Percentiles rank a stretch among this genome's conserved stretches.
Conservation (phyloP, 345 rosid genomes). For the Corchorus olitorius region DNA sequence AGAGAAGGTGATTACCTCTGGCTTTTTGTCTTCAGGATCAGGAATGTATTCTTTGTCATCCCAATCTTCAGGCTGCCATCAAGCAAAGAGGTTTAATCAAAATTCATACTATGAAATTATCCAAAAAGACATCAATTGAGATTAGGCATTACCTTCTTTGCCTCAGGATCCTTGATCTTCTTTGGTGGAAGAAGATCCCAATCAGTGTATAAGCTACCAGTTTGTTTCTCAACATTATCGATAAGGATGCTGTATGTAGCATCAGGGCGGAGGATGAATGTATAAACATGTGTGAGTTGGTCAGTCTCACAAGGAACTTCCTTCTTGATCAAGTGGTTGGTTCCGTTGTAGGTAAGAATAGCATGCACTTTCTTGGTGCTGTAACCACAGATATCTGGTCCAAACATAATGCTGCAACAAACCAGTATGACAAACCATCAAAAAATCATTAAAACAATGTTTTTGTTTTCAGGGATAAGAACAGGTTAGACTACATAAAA, state of each 20-base stretch:
- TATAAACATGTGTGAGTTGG: constrained; percentile 93
- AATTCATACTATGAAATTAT: background rate
- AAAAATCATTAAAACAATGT: background rate
- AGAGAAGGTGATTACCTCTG: constrained; percentile 56
- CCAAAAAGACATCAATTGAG: background rate
- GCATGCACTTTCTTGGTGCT: constrained; percentile 99
- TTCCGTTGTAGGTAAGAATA: constrained; percentile 75
- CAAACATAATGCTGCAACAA: constrained; percentile 93
- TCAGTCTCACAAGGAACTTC: constrained; percentile 99
- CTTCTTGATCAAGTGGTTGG: constrained; percentile 93
- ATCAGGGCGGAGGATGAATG: constrained; percentile 88
- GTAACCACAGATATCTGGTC: constrained; percentile 97
- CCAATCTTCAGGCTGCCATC: constrained; percentile 95
- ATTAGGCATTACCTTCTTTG: constrained; percentile 64
- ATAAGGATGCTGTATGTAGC: constrained; percentile 90
- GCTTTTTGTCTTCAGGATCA: constrained; percentile 95
- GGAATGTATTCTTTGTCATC: constrained; percentile 86
- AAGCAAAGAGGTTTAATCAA: constrained; percentile 5
- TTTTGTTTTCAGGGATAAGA: background rate
- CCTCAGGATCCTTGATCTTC: constrained; percentile 90
- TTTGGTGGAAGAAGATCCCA: constrained; percentile 95
- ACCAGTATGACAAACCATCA: background rate
- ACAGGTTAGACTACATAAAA: background rate
- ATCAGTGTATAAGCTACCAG: constrained; percentile 88
- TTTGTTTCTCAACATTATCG: constrained; percentile 90